phyloP scores from a whole-genome alignment of 176 grass and related monocot species.

The Oryza brachyantha region DNA sequence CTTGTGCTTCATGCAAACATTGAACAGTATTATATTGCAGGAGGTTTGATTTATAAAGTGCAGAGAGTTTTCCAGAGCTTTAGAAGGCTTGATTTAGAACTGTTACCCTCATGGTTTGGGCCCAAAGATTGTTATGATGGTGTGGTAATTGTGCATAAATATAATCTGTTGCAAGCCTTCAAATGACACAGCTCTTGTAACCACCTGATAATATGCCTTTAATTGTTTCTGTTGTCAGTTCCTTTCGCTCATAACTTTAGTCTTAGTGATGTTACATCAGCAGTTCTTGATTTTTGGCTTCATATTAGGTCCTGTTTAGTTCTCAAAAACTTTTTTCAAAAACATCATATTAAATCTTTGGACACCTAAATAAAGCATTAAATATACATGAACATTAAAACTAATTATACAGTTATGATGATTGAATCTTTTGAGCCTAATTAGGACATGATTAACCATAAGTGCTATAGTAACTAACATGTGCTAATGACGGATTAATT shows the following conservation, averaged over 20 bases:
- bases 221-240: conserved; percentile 2
- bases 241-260: background rate
- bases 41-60: background rate
- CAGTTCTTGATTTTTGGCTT: too few species aligned
- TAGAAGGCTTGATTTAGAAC: background rate
- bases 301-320: too few species aligned
- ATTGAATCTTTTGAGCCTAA: too few species aligned
- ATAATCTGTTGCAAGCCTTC: background rate
- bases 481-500: too few species aligned
- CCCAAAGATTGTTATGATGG: background rate
- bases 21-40: background rate
- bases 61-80: background rate
- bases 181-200: conserved; percentile 6
- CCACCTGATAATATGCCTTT: background rate
- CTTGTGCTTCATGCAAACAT: background rate
- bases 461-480: too few species aligned
- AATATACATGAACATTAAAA: too few species aligned
- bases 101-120: background rate
- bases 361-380: too few species aligned
- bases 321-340: too few species aligned
- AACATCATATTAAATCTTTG: too few species aligned
- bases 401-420: too few species aligned
- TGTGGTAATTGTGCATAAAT: background rate
- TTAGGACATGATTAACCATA: too few species aligned
- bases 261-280: conserved; percentile 11